These are phyloP conservation scores for Arachis hypogaea DNA, from an alignment of 306 rosid genomes.

Conservation along the genomic window DNA sequence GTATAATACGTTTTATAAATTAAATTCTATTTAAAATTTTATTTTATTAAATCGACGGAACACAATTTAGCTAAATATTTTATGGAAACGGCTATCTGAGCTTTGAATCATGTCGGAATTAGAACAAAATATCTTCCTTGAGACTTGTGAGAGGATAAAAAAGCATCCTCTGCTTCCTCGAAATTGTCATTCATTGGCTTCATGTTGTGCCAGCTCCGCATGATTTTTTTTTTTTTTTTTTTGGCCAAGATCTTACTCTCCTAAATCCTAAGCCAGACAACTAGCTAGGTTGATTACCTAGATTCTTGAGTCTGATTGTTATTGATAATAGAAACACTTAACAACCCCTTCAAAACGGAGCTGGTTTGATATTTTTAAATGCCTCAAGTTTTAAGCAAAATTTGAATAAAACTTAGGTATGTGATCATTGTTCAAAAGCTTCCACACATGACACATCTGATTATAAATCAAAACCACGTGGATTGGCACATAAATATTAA, in stretches of 20 bases:
- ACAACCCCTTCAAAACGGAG: constrained; percentile 54
- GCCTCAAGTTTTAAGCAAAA: constrained; percentile 44
- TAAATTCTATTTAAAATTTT: no score
- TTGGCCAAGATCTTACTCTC: constrained; percentile 50
- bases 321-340: constrained; percentile 59
- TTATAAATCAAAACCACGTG: no score
- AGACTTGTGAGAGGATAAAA: constrained; percentile 11
- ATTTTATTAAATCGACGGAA: no score
- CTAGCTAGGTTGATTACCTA: not conserved
- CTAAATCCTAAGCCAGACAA: constrained; percentile 52
- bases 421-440: constrained; percentile 44
- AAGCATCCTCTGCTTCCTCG: constrained; percentile 39
- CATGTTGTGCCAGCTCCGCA: constrained; percentile 38
- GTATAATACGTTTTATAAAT: no score
- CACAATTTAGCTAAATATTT: no score
- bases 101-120: constrained; percentile 20
- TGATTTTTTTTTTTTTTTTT: constrained; percentile 47
- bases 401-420: constrained; percentile 46
- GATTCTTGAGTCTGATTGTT: constrained; percentile 36
- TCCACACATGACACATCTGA: constrained; percentile 43
- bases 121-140: constrained; percentile 44
- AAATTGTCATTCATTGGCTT: constrained; percentile 40
- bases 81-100: no score
- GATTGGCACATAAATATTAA: no score
- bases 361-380: constrained; percentile 45